Base-by-base conservation (phyloP, 177 flowering plant genomes). In the Vitis hybrid region DNA sequence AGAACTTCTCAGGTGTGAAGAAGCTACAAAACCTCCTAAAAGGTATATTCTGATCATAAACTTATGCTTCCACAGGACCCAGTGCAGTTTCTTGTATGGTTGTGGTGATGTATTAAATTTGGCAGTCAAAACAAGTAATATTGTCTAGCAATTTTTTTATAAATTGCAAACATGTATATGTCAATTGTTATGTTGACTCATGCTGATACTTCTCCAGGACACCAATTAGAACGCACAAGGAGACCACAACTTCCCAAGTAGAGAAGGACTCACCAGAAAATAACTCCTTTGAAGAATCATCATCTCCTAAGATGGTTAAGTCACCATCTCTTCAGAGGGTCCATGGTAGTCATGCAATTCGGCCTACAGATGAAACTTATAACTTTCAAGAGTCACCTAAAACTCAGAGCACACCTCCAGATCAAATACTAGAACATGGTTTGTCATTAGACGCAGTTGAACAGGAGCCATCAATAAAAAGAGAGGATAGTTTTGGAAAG, bases 401-500 rank as follows among this genome's bases (percentile, higher is more conserved):
- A 77, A 72, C 60, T 74, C 84, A 51, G 14, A 95, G 94, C 72
- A 94, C 97, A 65, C 87, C 96, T 3, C 74, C 94, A 52, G 98
- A 93, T 74, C 84, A 85, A 75, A 82, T 87, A 84, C 7, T 81
- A 46, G 97, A 90, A 83, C 90, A 91, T 84, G 97, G 93, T 56
- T 46, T 71, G 70, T 65, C 85, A 11, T 61, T 74, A 70, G 97
- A 87, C 71, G 72, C 69, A 46, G 67, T 72, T 58, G 97, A 90
- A 13, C 88, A 84, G 67, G 95, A 80, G 75, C 97, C 93, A 67
- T 83, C 97, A 21, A 87, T 92, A 56, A 84, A 71, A 65, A 82
- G 93, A 75, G 93, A 91, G 76, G 94, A 92, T 68, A 94, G 97
- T 82, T 92, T 94, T 80, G 98, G 92, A 76, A 86, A 82, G 91